Evolutionary conservation across 2,329 filamentous ascomycete genomes (phyloP).

Genomic region (Neurospora sp.): DNA sequence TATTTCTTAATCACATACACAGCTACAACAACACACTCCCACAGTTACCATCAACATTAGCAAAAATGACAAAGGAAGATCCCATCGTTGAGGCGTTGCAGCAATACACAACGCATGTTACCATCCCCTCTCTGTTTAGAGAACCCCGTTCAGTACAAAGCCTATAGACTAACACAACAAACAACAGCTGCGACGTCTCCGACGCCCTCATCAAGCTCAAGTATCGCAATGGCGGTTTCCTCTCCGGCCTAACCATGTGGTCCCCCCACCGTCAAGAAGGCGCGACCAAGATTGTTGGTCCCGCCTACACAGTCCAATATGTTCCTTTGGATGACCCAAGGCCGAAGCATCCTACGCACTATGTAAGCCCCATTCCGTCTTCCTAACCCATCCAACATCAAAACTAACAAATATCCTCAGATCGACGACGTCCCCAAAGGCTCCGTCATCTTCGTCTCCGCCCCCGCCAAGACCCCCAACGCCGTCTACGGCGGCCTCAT

Average conservation of each 20-base stretch:
- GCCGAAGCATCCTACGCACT: constrained; percentile 35
- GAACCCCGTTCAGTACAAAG: not conserved
- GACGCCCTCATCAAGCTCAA: constrained; percentile 42
- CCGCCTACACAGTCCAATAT: constrained; percentile 45
- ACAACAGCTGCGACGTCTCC: constrained; percentile 36
- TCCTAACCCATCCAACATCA: no score
- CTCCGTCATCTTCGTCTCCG: constrained; percentile 40
- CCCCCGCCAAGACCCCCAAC: constrained; percentile 34
- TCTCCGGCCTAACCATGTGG: constrained; percentile 43
- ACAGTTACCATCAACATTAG: not conserved
- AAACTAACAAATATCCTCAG: constrained; percentile 8
- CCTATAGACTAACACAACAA: not conserved
- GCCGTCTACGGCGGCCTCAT: constrained; percentile 46
- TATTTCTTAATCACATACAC: not conserved
- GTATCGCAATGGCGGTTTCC: constrained; percentile 39
- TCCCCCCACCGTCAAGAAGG: constrained; percentile 41
- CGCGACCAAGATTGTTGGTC: constrained; percentile 41
- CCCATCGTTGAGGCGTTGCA: constrained; percentile 23
- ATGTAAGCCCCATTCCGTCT: constrained; percentile 23
- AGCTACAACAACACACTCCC: not conserved
- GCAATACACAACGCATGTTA: constrained; percentile 25
- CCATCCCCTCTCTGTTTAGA: not conserved
- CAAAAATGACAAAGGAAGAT: constrained; percentile 18
- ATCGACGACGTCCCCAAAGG: constrained; percentile 38
- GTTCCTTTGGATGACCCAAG: constrained; percentile 34